Base-by-base conservation (phyloP, 495 filamentous ascomycete genomes). In the Cladorrhinum samala region DNA sequence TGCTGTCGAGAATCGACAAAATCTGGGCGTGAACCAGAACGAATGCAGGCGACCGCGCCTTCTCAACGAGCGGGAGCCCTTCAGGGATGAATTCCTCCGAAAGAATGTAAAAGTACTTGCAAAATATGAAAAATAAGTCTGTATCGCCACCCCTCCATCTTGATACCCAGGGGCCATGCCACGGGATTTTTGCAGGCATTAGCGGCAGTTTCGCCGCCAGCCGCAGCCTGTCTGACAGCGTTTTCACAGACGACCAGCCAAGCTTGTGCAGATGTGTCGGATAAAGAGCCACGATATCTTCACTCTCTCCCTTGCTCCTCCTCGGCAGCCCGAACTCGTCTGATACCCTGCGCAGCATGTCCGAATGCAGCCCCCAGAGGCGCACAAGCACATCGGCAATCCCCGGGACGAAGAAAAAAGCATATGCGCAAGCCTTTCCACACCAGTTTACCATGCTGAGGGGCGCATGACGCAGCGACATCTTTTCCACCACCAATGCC, bases 401-500 rank as follows among this genome's bases (percentile, higher is more conserved):
- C 16, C 90, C 90, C 0, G 91, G 87, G 37, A 89, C 93, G 66
- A 96, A 97, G 64, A 93, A 94, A 69, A 96, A 98, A 30, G 93
- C 93, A 68, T 95, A 96, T 8, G 93, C 93, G 59, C 84, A 87
- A 14, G 90, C 89, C 68, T 94, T 96, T 47, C 92, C 93, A 63
- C 89, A 93, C 70, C 96, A 98, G 27, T 86, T 83, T 43, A 97
- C 91, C 54, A 97, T 68, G 63, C 88, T 94, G 36, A 88, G 83
- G n/a, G 93, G 88, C n/a, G 90, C 88, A 62, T 88, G 85, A 60
- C 89, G 81, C 58, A 90, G 73, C 7, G 88, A 91, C 87, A 97
- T 88, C 62, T 90, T 90, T 53, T 96, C 91, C 5, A 96, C 87
- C 27, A 93, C 88, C 53, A 94, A 85, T 9, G 81, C 75, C 83